Conservation (phyloP, 106 monocot species). For the Phalaenopsis equestris region DNA sequence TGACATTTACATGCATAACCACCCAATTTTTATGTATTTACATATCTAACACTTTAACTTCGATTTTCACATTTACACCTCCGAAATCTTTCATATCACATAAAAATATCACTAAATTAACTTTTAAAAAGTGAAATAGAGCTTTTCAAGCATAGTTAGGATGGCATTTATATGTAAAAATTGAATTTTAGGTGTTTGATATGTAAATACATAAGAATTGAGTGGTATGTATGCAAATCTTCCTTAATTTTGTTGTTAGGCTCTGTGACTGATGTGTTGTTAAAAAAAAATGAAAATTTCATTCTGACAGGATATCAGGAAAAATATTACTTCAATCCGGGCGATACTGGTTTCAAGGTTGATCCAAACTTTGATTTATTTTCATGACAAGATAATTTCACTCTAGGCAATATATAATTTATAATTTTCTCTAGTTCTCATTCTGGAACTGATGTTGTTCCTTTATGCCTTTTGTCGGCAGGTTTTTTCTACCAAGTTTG, state of each 20-base stretch:
- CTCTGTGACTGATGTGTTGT: neutral
- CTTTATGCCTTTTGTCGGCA: constrained; percentile 14
- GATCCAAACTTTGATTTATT: neutral
- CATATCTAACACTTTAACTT: too few relatives aligned
- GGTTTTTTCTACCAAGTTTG: constrained; percentile 78
- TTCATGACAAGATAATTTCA: neutral
- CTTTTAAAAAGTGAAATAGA: too few relatives aligned
- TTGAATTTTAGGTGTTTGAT: too few relatives aligned
- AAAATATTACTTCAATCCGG: constrained; percentile 94
- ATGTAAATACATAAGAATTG: too few relatives aligned
- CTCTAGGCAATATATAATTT: neutral
- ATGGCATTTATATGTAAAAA: too few relatives aligned
- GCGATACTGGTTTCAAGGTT: constrained; percentile 97
- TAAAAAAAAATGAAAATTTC: neutral
- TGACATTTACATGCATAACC: too few relatives aligned
- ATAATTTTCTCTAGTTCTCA: neutral
- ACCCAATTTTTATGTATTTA: too few relatives aligned
- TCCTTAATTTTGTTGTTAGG: neutral
- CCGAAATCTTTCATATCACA: too few relatives aligned
- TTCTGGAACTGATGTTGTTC: constrained; percentile 9
- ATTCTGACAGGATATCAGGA: constrained; percentile 82
- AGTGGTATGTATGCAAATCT: too few relatives aligned
- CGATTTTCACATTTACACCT: too few relatives aligned
- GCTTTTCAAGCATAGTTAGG: too few relatives aligned
- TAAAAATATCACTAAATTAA: too few relatives aligned